A percentile compares a stretch with the other conserved stretches of the same genome.
Conservation (phyloP, 352 stramenopile genomes). For the Phytophthora litchii region DNA sequence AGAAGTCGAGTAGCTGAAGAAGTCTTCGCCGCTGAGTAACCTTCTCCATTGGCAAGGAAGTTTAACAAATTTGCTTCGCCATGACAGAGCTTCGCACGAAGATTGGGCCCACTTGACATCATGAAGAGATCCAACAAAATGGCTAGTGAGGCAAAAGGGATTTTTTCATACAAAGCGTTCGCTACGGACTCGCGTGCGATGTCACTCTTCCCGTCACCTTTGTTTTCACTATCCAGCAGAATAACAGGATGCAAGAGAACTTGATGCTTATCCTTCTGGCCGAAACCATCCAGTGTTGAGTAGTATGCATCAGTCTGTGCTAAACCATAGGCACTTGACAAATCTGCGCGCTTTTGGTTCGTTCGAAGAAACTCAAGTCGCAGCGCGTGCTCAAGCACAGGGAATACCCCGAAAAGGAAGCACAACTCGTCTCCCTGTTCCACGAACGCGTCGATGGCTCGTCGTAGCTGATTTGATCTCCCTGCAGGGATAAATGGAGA, state of each 20-base stretch:
- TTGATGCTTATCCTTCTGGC: conserved; percentile 78
- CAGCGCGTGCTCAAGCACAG: conserved; percentile 70
- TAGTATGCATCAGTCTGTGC: conserved; percentile 80
- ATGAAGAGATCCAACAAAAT: conserved; percentile 80
- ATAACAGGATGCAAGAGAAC: conserved; percentile 60
- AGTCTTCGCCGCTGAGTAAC: background rate
- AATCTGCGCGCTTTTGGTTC: conserved; percentile 40
- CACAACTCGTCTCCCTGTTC: conserved; percentile 48
- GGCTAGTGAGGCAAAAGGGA: conserved; percentile 45
- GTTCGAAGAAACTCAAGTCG: conserved; percentile 58
- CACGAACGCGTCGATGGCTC: conserved; percentile 34
- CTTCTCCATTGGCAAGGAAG: conserved; percentile 6
- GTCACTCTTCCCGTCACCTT: background rate
- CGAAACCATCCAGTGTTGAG: conserved; percentile 81
- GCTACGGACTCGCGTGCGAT: conserved; percentile 6
- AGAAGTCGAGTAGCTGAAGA: conserved; percentile 45
- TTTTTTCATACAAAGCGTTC: conserved; percentile 56
- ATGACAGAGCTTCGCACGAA: conserved; percentile 77
- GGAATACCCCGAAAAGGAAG: conserved; percentile 64
- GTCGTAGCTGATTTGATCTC: conserved; percentile 39
- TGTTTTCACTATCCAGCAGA: conserved; percentile 13
- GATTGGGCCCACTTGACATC: conserved; percentile 66
- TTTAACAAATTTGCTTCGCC: conserved; percentile 56
- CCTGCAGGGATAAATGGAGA: conserved; percentile 49
- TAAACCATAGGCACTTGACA: conserved; percentile 43